These are phyloP conservation scores for Maudiozyma turicensis DNA, from an alignment of 805 yeast genomes.

Conservation along the genomic window DNA sequence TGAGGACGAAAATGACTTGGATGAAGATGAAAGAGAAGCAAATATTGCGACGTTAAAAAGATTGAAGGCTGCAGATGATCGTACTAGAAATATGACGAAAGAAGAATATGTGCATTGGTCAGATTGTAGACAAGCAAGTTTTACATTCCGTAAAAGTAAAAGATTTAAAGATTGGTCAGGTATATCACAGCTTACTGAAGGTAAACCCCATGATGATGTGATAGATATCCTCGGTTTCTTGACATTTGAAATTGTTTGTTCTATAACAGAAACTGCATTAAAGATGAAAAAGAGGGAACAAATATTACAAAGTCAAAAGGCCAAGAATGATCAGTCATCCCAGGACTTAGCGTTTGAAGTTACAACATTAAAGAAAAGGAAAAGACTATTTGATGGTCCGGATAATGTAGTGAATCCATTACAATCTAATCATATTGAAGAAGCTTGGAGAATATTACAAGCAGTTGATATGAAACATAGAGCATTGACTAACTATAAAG, in stretches of 20 bases:
- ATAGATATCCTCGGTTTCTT: slow-evolving; percentile 90
- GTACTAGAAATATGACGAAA: slow-evolving; percentile 87
- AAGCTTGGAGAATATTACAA: slow-evolving; percentile 82
- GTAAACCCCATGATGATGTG: slow-evolving; percentile 92
- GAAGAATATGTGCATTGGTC: slow-evolving; percentile 99
- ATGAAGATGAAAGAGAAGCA: slow-evolving; percentile 87
- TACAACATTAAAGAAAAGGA: slow-evolving; percentile 38
- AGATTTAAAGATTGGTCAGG: slow-evolving; percentile 97
- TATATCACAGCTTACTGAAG: slow-evolving; percentile 69
- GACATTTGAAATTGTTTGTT: slow-evolving; percentile 94
- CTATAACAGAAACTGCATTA: slow-evolving; percentile 85
- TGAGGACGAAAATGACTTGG: slow-evolving; percentile 55
- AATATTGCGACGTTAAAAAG: slow-evolving; percentile 80
- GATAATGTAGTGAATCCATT: slow-evolving; percentile 75
- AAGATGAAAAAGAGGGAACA: slow-evolving; percentile 66
- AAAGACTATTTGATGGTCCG: slow-evolving; percentile 75
- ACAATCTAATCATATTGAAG: slow-evolving; percentile 70
- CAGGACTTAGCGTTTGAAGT: slow-evolving; percentile 31
- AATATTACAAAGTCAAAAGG: slow-evolving; percentile 32
- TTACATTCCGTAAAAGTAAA: slow-evolving; percentile 89
- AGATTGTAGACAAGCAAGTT: slow-evolving; percentile 95
- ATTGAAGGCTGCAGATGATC: slow-evolving; percentile 84
- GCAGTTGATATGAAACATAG: slow-evolving; percentile 44
- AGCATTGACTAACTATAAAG: slow-evolving; percentile 63
- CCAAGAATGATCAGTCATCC: slow-evolving; percentile 25